Evolutionary conservation across 371 early-diverging fungal genomes (phyloP), one percentile per base, ranked within the genome.

Genomic region (Lichtheimia hyalospora): DNA sequence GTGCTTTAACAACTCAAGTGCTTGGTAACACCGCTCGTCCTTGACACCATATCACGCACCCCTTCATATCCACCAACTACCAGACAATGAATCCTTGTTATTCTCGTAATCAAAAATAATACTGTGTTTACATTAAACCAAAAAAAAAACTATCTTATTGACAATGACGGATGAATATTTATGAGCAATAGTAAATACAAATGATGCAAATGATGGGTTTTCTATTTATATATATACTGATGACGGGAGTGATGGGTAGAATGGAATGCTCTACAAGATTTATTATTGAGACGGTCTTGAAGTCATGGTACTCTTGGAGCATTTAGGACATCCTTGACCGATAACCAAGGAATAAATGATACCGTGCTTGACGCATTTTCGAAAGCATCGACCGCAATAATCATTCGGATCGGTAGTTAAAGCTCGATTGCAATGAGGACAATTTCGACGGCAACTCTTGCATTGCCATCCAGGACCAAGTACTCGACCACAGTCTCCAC

Each of bases 381-480:
- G 57, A 52, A 57, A 75, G 34, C 75, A 75, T 39, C 75, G 49
- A 16, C 64, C 68, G 52, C 75, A 75, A 53, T 63, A 72, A 41
- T 72, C 73, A 7, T 63, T 50, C 12, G 60, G 52, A 49, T 67
- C 63, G 2, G 57, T 54, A 14, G 67, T 61, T 27, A 75, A 41
- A 8, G 70, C 63, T 40, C 75, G 58, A 34, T 75, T 64, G 42
- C 75, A 75, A 21, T 61, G 16, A 4, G 70, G 44, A 43, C 75
- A 75, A 14, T 61, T 63, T 15, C 62, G 60, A 52, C 75, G 65
- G 49, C 75, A 75, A n/a, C 42, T 43, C 3, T 41, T 52, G 46
- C 75, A 75, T 18, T 61, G 40, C 75, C 75, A 75, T 7, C 66
- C 70, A 46, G 60, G 64, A n/a, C 68, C 62, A 44, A 75, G 58